These are phyloP conservation scores for Candida qinlingensis DNA, from an alignment of 805 yeast species.

Conservation along the genomic window DNA sequence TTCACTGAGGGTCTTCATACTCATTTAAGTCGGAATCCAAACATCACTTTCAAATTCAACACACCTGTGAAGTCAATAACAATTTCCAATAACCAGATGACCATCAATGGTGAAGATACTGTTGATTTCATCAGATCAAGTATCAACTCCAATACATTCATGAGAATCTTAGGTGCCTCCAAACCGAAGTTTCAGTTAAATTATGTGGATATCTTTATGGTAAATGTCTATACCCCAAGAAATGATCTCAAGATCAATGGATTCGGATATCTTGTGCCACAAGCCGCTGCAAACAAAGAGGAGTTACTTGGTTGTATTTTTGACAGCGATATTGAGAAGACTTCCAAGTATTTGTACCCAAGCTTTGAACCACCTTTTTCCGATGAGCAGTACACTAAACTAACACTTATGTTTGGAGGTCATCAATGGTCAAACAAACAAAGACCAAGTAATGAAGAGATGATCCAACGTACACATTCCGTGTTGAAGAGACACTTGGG, in stretches of 20 bases:
- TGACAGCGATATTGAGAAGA: conserved; percentile 78
- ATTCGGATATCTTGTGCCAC: conserved; percentile 86
- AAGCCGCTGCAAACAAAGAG: conserved; percentile 39
- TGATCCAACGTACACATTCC: conserved; percentile 28
- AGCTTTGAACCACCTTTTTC: conserved; percentile 10
- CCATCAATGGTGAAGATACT: conserved; percentile 3
- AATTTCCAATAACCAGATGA: neutral
- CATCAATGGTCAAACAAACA: conserved; percentile 28
- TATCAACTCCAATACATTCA: conserved; percentile 39
- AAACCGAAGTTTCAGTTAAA: conserved; percentile 16
- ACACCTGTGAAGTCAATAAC: conserved; percentile 17
- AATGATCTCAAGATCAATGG: conserved; percentile 49
- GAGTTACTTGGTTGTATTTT: conserved; percentile 79
- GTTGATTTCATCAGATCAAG: conserved; percentile 61
- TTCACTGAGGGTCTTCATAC: conserved; percentile 41
- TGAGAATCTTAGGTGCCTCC: conserved; percentile 13
- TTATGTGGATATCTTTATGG: conserved; percentile 48
- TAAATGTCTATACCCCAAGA: conserved; percentile 57
- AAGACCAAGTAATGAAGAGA: conserved; percentile 14
- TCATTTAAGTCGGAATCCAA: conserved; percentile 32
- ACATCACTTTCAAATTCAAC: conserved; percentile 36
- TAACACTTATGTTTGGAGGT: conserved; percentile 93
- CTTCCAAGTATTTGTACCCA: conserved; percentile 31
- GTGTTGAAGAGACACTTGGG: conserved; percentile 37
- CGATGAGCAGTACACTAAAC: conserved; percentile 46